Percentiles rank a stretch among this genome's conserved stretches.
phyloP scores from a whole-genome alignment of 768 basidiomycete genomes.

The Termitomyces sp. region DNA sequence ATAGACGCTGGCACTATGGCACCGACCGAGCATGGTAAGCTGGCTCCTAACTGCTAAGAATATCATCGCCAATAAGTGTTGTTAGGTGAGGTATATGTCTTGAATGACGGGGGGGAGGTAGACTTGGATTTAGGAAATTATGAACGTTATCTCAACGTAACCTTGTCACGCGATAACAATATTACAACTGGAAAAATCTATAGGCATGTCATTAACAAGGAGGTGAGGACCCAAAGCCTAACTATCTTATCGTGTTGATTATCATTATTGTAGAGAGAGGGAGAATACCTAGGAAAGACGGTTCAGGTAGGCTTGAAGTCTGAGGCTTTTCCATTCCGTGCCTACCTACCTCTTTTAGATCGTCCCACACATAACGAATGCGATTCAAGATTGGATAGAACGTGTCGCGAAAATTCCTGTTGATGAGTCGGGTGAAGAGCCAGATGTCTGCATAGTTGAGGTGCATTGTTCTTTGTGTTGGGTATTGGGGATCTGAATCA shows the following conservation, averaged over 20 bases:
- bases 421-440: slow-evolving; percentile 87
- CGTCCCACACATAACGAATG: slow-evolving; percentile 94
- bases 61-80: background rate
- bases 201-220: slow-evolving; percentile 92
- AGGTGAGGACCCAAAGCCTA: slow-evolving; percentile 48
- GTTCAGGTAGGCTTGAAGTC: slow-evolving; percentile 62
- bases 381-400: slow-evolving; percentile 98
- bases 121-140: slow-evolving; percentile 98
- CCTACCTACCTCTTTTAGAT: slow-evolving; percentile 41
- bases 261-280: slow-evolving; percentile 50
- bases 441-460: slow-evolving; percentile 97
- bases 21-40: slow-evolving; percentile 93
- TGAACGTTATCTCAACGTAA: slow-evolving; percentile 95
- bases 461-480: slow-evolving; percentile 35
- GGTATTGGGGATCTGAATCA: background rate
- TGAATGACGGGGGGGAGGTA: slow-evolving; percentile 98
- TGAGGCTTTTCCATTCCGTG: background rate
- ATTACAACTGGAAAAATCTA: slow-evolving; percentile 99
- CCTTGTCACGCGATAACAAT: slow-evolving; percentile 91
- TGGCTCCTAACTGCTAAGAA: background rate
- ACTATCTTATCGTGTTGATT: background rate
- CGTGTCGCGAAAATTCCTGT: slow-evolving; percentile 92
- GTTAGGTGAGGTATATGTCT: slow-evolving; percentile 88
- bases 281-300: slow-evolving; percentile 93
- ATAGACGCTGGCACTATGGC: slow-evolving; percentile 99